These are phyloP conservation scores for Parsonsia alboflavescens DNA, from an alignment of 257 asterid genomes.

Conservation along the genomic window DNA sequence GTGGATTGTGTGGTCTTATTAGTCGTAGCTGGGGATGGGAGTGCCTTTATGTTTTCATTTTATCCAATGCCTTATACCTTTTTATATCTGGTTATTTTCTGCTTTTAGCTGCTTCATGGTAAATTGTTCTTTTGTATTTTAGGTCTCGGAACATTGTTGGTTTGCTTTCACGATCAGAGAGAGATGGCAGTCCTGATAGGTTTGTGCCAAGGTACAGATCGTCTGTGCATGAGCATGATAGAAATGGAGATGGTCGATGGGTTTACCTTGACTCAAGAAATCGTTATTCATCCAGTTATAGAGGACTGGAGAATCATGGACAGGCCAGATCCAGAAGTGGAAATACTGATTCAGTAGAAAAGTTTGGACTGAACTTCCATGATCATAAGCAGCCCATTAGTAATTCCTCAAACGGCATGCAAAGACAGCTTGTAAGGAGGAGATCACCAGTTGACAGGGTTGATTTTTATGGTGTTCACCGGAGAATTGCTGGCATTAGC, in stretches of 20 bases:
- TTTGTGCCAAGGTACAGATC: slow-evolving; percentile 46
- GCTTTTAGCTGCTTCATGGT: not conserved
- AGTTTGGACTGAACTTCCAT: slow-evolving; percentile 36
- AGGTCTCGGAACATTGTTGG: slow-evolving; percentile 40
- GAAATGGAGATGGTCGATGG: slow-evolving; percentile 45
- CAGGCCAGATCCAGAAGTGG: slow-evolving; percentile 43
- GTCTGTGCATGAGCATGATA: slow-evolving; percentile 30
- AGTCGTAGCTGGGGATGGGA: not conserved
- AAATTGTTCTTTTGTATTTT: slow-evolving; percentile 7
- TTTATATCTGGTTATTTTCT: not conserved
- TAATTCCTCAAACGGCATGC: slow-evolving; percentile 38
- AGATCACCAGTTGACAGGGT: slow-evolving; percentile 54
- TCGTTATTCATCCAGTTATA: slow-evolving; percentile 37
- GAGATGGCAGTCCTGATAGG: slow-evolving; percentile 45
- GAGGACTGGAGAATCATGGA: slow-evolving; percentile 37
- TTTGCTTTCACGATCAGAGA: slow-evolving; percentile 41
- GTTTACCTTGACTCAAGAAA: slow-evolving; percentile 48
- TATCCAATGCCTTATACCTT: no score
- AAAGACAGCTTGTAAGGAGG: slow-evolving; percentile 43
- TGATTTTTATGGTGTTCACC: slow-evolving; percentile 34
- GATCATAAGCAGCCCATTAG: slow-evolving; percentile 37
- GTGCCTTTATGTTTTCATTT: not conserved
- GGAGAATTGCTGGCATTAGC: slow-evolving; percentile 35
- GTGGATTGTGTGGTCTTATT: no score
- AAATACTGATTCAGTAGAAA: slow-evolving; percentile 28